Evolutionary conservation across 2,329 filamentous ascomycete genomes (phyloP).

Genomic region (Pleoardoris graminearum): DNA sequence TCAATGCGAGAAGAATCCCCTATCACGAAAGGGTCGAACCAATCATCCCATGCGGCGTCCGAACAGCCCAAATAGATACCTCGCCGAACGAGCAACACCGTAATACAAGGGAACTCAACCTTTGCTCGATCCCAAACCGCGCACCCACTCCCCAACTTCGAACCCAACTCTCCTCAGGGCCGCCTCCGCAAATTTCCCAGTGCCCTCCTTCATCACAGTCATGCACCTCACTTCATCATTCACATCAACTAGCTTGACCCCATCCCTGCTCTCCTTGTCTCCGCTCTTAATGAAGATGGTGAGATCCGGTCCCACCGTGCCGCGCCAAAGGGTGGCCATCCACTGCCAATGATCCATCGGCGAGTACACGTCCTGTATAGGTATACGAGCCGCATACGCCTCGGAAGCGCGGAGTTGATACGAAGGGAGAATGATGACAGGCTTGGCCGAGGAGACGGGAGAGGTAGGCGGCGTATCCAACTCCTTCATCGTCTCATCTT

Average conservation of each 20-base stretch:
- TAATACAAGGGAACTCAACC: neutral
- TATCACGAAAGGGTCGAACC: no score
- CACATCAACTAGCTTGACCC: slow-evolving; percentile 48
- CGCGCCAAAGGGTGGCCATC: slow-evolving; percentile 93
- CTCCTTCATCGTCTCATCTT: slow-evolving; percentile 18
- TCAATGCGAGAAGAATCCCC: no score
- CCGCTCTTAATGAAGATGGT: slow-evolving; percentile 65
- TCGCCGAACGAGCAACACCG: neutral
- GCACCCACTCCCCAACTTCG: slow-evolving; percentile 83
- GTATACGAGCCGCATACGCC: slow-evolving; percentile 70
- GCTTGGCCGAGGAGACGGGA: slow-evolving; percentile 49
- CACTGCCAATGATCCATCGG: slow-evolving; percentile 96
- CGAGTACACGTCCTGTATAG: slow-evolving; percentile 75
- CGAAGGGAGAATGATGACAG: slow-evolving; percentile 75
- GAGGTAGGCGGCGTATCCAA: slow-evolving; percentile 7
- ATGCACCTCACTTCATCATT: slow-evolving; percentile 46
- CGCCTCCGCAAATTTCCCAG: slow-evolving; percentile 43
- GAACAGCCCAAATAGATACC: neutral
- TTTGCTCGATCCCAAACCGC: slow-evolving; percentile 25
- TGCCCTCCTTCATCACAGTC: slow-evolving; percentile 44
- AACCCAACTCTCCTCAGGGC: slow-evolving; percentile 77
- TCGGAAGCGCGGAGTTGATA: slow-evolving; percentile 83
- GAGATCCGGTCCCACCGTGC: slow-evolving; percentile 78
- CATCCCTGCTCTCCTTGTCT: slow-evolving; percentile 32
- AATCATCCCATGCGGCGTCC: neutral